Conservation (phyloP, 495 filamentous ascomycete species). For the Glarea lozoyensis region DNA sequence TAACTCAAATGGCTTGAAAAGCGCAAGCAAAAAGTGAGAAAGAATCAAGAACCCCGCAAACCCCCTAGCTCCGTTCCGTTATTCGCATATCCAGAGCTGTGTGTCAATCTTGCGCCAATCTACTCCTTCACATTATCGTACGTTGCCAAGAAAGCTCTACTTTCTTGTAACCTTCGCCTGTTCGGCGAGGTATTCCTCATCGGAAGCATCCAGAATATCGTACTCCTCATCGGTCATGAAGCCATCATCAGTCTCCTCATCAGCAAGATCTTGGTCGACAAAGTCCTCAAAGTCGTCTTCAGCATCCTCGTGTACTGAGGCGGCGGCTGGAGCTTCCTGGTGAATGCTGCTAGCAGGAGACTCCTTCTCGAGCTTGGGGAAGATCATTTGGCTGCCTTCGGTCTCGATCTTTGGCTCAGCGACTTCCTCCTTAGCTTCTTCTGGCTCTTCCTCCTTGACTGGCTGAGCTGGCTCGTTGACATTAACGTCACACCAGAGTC, state of each 20-base stretch:
- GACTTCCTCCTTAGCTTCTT: slow-evolving; percentile 20
- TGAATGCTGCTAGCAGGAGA: slow-evolving; percentile 76
- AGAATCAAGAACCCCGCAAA: too few species aligned
- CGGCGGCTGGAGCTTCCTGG: slow-evolving; percentile 22
- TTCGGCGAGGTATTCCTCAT: slow-evolving; percentile 66
- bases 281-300: slow-evolving; percentile 59
- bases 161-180: slow-evolving; percentile 24
- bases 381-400: slow-evolving; percentile 64
- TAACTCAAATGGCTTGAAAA: too few species aligned
- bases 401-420: slow-evolving; percentile 14
- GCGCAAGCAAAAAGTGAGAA: too few species aligned
- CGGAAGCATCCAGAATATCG: slow-evolving; percentile 89
- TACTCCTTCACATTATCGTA: too few species aligned
- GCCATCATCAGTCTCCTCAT: slow-evolving; percentile 46
- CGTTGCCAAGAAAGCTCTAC: too few species aligned
- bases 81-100: too few species aligned
- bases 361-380: slow-evolving; percentile 94
- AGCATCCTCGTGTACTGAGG: slow-evolving; percentile 34
- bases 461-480: slow-evolving; percentile 37
- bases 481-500: slow-evolving; percentile 88
- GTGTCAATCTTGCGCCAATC: too few species aligned
- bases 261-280: slow-evolving; percentile 53
- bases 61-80: too few species aligned
- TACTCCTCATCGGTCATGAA: slow-evolving; percentile 98
- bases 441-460: slow-evolving; percentile 19